phyloP scores from a whole-genome alignment of 768 basidiomycete species.

The Pisolithus marmoratus region DNA sequence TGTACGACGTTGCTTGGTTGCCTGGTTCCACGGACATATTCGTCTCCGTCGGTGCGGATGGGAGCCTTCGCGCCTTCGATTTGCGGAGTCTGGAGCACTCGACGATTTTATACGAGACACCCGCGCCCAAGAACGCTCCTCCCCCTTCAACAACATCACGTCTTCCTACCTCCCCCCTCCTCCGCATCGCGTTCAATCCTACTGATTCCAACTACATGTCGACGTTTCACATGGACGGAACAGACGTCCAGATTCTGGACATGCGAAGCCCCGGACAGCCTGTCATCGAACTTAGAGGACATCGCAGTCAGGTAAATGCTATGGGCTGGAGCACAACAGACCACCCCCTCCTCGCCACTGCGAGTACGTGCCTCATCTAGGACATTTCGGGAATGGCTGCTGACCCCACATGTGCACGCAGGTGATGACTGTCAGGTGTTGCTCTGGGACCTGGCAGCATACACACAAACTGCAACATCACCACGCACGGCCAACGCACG shows the following conservation, averaged over 20 bases:
- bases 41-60: conserved; percentile 97
- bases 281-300: conserved; percentile 85
- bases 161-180: conserved; percentile 72
- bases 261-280: conserved; percentile 96
- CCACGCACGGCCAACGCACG: conserved; percentile 67
- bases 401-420: conserved; percentile 26
- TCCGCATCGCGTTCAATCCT: conserved; percentile 89
- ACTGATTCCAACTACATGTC: conserved; percentile 93
- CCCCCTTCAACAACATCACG: conserved; percentile 55
- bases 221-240: conserved; percentile 92
- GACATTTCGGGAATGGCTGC: neutral
- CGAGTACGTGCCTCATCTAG: conserved; percentile 47
- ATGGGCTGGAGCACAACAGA: conserved; percentile 88
- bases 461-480: conserved; percentile 57
- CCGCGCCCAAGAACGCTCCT: conserved; percentile 67
- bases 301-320: conserved; percentile 77
- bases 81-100: conserved; percentile 95
- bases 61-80: conserved; percentile 94
- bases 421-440: conserved; percentile 94
- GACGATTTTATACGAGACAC: conserved; percentile 95
- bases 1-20: conserved; percentile 98
- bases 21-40: conserved; percentile 95
- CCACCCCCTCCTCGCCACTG: conserved; percentile 79
- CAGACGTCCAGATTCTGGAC: conserved; percentile 88
- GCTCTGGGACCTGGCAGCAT: conserved; percentile 79